These are phyloP conservation scores for Verticillium albo-atrum DNA, from an alignment of 2,329 filamentous ascomycete genomes.

Conservation along the genomic window DNA sequence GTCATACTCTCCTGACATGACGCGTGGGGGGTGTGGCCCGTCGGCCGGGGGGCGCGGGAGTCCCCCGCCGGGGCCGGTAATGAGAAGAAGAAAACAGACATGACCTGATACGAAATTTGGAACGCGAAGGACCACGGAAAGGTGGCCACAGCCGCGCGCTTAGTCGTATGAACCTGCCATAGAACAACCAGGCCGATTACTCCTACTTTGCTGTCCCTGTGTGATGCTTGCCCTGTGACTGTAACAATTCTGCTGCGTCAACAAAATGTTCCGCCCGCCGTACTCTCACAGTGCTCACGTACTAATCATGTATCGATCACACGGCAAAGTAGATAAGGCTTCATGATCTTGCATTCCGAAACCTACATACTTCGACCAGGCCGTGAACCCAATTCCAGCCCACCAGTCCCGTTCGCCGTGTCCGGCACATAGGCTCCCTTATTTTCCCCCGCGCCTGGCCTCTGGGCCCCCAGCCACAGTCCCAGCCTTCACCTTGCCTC, in stretches of 20 bases:
- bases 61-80: constrained; percentile 3
- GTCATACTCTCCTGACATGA: background rate
- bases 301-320: too few species aligned
- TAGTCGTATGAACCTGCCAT: background rate
- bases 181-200: background rate
- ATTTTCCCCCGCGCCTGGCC: too few species aligned
- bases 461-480: background rate
- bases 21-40: background rate
- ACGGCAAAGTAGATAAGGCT: background rate
- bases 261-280: too few species aligned
- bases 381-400: background rate
- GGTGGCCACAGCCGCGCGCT: background rate
- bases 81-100: constrained; percentile 10
- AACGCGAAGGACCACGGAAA: background rate
- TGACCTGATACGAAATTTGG: constrained; percentile 1
- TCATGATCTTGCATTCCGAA: background rate
- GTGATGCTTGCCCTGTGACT: background rate
- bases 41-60: background rate
- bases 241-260: too few species aligned
- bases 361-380: background rate
- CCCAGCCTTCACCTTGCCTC: background rate
- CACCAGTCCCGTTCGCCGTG: background rate
- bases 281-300: background rate
- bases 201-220: background rate
- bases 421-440: background rate